Conservation (phyloP, 805 yeast species). For the Yarrowia osloensis region DNA sequence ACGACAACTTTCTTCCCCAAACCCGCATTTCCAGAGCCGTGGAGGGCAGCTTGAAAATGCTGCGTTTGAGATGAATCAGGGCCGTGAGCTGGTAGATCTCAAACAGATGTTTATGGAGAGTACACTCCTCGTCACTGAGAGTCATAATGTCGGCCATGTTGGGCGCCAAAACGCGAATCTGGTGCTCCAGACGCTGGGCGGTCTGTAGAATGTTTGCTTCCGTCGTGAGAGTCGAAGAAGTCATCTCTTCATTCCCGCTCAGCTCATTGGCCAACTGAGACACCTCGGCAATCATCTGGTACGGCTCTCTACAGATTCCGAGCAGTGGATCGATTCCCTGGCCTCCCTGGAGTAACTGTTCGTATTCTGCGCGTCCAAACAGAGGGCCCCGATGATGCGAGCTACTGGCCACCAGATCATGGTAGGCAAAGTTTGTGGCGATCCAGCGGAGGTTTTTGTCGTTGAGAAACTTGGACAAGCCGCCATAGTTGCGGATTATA, state of each 20-base stretch:
- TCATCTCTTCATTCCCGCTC: slow-evolving; percentile 10
- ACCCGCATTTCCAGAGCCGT: slow-evolving; percentile 64
- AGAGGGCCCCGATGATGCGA: slow-evolving; percentile 62
- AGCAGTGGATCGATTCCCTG: slow-evolving; percentile 66
- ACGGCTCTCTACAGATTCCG: slow-evolving; percentile 72
- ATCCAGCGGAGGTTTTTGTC: slow-evolving; percentile 68
- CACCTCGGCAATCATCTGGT: slow-evolving; percentile 66
- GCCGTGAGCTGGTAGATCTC: slow-evolving; percentile 72
- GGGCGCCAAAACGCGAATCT: slow-evolving; percentile 56
- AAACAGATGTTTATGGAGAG: slow-evolving; percentile 67
- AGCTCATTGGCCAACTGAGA: slow-evolving; percentile 55
- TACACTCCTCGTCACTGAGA: slow-evolving; percentile 52
- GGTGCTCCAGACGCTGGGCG: slow-evolving; percentile 48
- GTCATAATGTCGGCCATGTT: slow-evolving; percentile 50
- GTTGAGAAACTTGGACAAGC: slow-evolving; percentile 53
- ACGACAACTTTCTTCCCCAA: slow-evolving; percentile 54
- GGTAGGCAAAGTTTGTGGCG: slow-evolving; percentile 76
- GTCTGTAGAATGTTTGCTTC: slow-evolving; percentile 32
- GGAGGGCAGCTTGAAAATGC: slow-evolving; percentile 62
- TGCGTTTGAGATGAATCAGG: slow-evolving; percentile 64
- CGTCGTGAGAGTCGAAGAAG: background rate
- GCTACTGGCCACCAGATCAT: slow-evolving; percentile 69
- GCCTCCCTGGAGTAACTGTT: slow-evolving; percentile 48
- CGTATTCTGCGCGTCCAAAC: slow-evolving; percentile 63
- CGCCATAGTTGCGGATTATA: slow-evolving; percentile 62